Conservation (phyloP, 2,329 filamentous ascomycete genomes). For the Paraphoma chrysanthemicola region DNA sequence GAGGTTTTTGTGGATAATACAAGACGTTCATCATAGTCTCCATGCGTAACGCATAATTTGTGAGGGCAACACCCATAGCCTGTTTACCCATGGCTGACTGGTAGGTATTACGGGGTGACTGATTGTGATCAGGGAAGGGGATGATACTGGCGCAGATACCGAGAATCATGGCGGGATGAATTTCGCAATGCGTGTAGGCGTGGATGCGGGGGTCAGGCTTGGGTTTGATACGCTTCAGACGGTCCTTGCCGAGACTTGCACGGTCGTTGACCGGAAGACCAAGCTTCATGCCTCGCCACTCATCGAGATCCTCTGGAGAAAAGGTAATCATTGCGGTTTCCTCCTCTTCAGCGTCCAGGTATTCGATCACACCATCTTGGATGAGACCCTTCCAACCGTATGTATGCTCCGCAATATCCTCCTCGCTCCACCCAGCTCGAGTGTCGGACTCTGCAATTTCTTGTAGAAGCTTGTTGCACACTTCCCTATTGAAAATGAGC, state of each 20-base stretch:
- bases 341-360: constrained; percentile 96
- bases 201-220: constrained; percentile 86
- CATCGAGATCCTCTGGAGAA: constrained; percentile 92
- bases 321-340: constrained; percentile 99
- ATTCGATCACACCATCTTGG: constrained; percentile 86
- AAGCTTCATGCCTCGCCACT: constrained; percentile 56
- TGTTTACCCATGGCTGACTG: constrained; percentile 99
- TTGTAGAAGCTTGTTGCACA: constrained; percentile 74
- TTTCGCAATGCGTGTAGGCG: constrained; percentile 97
- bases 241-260: constrained; percentile 70
- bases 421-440: constrained; percentile 62
- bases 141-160: constrained; percentile 99
- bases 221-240: constrained; percentile 87
- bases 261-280: constrained; percentile 37
- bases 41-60: constrained; percentile 96
- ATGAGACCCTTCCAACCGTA: constrained; percentile 92
- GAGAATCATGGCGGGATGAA: constrained; percentile 98
- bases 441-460: constrained; percentile 71
- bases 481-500: constrained; percentile 83
- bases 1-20: constrained; percentile 97
- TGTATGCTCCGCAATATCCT: constrained; percentile 65
- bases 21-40: constrained; percentile 99
- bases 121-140: constrained; percentile 98
- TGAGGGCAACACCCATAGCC: constrained; percentile 98
- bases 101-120: constrained; percentile 98